Conservation (phyloP, 140 eudicot genomes). For the Ambrosia hybrid region DNA sequence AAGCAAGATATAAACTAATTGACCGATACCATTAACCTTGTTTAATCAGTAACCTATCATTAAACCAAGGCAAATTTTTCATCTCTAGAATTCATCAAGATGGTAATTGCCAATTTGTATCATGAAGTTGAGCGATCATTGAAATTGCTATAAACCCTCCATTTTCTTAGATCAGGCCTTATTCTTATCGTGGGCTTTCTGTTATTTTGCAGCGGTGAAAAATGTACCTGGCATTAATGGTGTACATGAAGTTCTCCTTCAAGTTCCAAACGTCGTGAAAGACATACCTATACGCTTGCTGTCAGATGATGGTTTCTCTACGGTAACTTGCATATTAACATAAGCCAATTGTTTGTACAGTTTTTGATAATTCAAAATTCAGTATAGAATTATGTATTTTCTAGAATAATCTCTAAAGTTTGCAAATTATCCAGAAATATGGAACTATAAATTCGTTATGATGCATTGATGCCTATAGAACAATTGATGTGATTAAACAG, state of each 20-base stretch:
- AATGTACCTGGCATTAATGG: slow-evolving; percentile 35
- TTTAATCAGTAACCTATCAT: neutral
- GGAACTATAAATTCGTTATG: no score
- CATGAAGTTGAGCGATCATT: no score
- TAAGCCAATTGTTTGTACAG: neutral
- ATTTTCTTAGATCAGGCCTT: neutral
- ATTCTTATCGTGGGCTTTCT: neutral
- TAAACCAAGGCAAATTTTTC: no score
- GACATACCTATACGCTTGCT: slow-evolving; percentile 49
- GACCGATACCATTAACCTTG: neutral
- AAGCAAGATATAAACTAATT: no score
- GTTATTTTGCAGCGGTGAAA: slow-evolving; percentile 51
- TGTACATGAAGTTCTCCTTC: slow-evolving; percentile 39
- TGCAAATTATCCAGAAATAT: no score
- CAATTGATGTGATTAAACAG: no score
- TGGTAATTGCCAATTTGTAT: neutral
- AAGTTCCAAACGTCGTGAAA: slow-evolving; percentile 49
- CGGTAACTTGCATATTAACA: slow-evolving; percentile 46
- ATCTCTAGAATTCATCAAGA: no score
- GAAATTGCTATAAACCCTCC: neutral
- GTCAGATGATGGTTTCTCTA: slow-evolving; percentile 70
- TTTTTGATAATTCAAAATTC: neutral
- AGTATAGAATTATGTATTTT: neutral
- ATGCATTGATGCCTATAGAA: no score
- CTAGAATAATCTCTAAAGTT: no score